Percentiles rank a stretch among this genome's conserved stretches.
These are phyloP conservation scores for Debaryomyces maramus DNA, from an alignment of 805 yeast species.

Conservation along the genomic window DNA sequence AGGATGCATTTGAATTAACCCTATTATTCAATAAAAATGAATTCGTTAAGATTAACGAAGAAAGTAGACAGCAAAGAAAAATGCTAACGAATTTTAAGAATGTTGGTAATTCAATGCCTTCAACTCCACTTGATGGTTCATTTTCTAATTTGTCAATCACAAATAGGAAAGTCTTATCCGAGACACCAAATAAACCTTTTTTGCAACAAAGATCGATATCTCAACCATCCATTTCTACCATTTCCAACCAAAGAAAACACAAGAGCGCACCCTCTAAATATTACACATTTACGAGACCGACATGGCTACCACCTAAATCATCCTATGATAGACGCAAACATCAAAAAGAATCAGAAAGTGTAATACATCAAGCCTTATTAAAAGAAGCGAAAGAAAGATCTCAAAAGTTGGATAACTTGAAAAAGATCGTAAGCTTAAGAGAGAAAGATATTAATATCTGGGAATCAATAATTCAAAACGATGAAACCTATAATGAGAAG, in stretches of 20 bases:
- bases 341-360: conserved; percentile 48
- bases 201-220: neutral
- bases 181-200: neutral
- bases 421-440: conserved; percentile 31
- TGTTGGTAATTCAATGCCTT: conserved; percentile 7
- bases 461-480: conserved; percentile 13
- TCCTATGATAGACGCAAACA: conserved; percentile 54
- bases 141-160: conserved; percentile 1
- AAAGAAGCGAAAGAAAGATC: conserved; percentile 36
- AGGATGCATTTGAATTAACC: conserved; percentile 36
- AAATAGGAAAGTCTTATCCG: neutral
- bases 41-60: conserved; percentile 22
- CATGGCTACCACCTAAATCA: conserved; percentile 66
- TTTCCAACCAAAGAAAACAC: neutral
- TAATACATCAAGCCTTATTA: conserved; percentile 43
- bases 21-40: conserved; percentile 28
- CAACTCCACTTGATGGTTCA: conserved; percentile 1
- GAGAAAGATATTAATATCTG: conserved; percentile 33
- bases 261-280: neutral
- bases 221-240: conserved; percentile 1
- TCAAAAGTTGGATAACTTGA: conserved; percentile 28
- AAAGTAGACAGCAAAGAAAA: conserved; percentile 21
- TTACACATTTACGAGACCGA: conserved; percentile 55
- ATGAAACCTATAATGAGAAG: conserved; percentile 7
- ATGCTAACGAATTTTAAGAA: conserved; percentile 22